A percentile compares a stretch with the other conserved stretches of the same genome.
These are phyloP conservation scores for Endotrypanum monterogeii DNA, from an alignment of 208 protist species.

Conservation along the genomic window DNA sequence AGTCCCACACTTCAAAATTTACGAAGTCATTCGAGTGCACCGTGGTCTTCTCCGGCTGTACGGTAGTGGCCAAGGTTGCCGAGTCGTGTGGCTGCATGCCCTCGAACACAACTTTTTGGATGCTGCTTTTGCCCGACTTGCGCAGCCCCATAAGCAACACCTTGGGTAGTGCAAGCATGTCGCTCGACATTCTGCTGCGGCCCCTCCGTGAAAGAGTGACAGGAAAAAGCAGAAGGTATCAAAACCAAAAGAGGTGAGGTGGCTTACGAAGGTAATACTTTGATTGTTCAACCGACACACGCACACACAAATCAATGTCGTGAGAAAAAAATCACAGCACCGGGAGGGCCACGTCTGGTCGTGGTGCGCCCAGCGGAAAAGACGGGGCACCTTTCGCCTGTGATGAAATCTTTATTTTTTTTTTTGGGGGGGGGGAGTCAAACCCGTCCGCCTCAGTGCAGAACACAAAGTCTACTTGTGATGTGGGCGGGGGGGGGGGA, in stretches of 20 bases:
- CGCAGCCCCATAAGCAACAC: slow-evolving; percentile 88
- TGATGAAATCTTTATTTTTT: too few species aligned
- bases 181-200: slow-evolving; percentile 8
- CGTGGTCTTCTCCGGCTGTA: slow-evolving; percentile 74
- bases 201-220: background rate
- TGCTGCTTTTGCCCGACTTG: slow-evolving; percentile 92
- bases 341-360: too few species aligned
- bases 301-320: background rate
- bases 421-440: too few species aligned
- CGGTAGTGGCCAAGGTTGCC: slow-evolving; percentile 77
- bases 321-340: too few species aligned
- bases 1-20: slow-evolving; percentile 93
- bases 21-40: slow-evolving; percentile 89
- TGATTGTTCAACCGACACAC: background rate
- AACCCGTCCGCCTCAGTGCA: too few species aligned
- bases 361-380: too few species aligned
- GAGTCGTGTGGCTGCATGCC: slow-evolving; percentile 89
- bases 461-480: too few species aligned
- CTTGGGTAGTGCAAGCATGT: slow-evolving; percentile 72
- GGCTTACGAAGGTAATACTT: background rate
- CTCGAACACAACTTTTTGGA: slow-evolving; percentile 91
- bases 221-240: background rate
- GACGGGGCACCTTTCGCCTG: too few species aligned
- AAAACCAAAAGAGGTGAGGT: background rate
- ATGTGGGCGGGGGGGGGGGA: too few species aligned